Evolutionary conservation across 805 yeast genomes (phyloP).

Genomic region (Candida stauntonica): DNA sequence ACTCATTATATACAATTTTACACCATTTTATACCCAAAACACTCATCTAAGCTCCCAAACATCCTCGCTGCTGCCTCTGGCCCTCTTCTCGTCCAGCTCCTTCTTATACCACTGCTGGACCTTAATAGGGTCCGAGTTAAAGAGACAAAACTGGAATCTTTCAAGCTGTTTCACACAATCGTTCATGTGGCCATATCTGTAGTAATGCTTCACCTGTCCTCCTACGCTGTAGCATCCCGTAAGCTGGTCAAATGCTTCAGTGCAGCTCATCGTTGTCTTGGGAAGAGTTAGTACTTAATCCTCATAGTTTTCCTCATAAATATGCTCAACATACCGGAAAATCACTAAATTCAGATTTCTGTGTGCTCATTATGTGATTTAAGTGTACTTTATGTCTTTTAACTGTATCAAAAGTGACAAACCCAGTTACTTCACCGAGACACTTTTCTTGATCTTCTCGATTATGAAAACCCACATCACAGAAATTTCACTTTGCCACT

Average conservation of each 20-base stretch:
- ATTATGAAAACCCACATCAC: too few relatives aligned
- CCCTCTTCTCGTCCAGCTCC: conserved; percentile 54
- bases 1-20: too few relatives aligned
- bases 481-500: too few relatives aligned
- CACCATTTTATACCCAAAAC: too few relatives aligned
- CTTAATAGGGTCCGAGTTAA: conserved; percentile 52
- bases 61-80: conserved; percentile 76
- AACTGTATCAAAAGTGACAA: too few relatives aligned
- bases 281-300: conserved; percentile 8
- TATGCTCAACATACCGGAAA: conserved; percentile 24
- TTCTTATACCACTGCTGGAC: conserved; percentile 71
- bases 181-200: conserved; percentile 75
- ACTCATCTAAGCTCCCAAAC: conserved; percentile 55
- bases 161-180: conserved; percentile 65
- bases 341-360: conserved; percentile 13
- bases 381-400: too few relatives aligned
- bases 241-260: conserved; percentile 83
- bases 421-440: too few relatives aligned
- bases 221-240: conserved; percentile 86
- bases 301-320: not conserved
- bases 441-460: too few relatives aligned
- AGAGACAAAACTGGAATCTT: conserved; percentile 77
- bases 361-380: conserved; percentile 1
- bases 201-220: conserved; percentile 81
- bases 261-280: conserved; percentile 56